Base-by-base conservation (phyloP, 2,329 filamentous ascomycete genomes). In the Cordyceps javanica region DNA sequence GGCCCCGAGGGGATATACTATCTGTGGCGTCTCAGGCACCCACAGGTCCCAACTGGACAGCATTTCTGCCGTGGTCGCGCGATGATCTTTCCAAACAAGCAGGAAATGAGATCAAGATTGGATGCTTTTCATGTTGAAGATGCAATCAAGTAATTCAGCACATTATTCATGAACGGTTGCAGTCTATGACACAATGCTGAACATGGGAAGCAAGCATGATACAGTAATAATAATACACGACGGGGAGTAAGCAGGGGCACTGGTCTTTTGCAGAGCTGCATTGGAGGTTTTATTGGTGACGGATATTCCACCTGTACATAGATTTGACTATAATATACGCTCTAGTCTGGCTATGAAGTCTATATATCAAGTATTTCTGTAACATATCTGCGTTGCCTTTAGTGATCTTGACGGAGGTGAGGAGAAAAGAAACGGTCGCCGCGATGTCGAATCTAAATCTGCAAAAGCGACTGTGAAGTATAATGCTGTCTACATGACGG, bases 1-100 rank as follows among this genome's bases (percentile, higher is more conserved):
- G 64, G 91, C 93, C 53, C 94, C 94, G 11, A 81, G 89, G 63
- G 93, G 93, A 50, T 97, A 94, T 74, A 90, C 81, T 63, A 87
- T 97, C 67, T 92, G 89, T 60, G 94, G 94, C 59, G 81, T 97
- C 62, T 88, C 90, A 11, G 94, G 94, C 58, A 90, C 89, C 53
- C 90, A 86, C 67, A 91, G 81, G 38, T 70, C 82, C 50, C 96
- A 90, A 90, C 75, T 97, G 23, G 91, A 96, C 69, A 89, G 89
- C 4, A 90, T 97, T 70, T 88, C 89, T 9, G 78, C 96, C 58
- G 85, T 97, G 66, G 89, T 76, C 56, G 73, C 69, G 54, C 66
- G 68, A 65, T 73, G 59, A 68, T 41, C 44, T n/a, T n/a, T n/a
- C n/a, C n/a, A 13, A 56, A 41, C 13, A 23, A 48, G 25, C n/a